Percentiles rank a stretch among this genome's conserved stretches.
These are phyloP conservation scores for Alternaria ethzedia DNA, from an alignment of 2,329 filamentous ascomycete genomes.

Conservation along the genomic window DNA sequence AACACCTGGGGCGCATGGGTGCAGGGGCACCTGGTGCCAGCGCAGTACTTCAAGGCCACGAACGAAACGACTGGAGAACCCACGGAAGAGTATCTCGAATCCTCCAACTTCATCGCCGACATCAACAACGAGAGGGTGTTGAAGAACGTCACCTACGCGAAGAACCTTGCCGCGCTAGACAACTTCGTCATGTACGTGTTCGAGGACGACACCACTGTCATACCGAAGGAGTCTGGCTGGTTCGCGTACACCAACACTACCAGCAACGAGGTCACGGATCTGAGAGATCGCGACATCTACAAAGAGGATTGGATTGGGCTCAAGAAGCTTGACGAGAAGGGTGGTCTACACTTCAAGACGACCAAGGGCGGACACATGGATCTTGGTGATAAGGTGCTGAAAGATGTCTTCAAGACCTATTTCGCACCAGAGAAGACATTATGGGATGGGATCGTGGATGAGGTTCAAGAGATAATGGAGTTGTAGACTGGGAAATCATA, in stretches of 20 bases:
- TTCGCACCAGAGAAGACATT: conserved; percentile 58
- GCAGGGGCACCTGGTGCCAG: conserved; percentile 82
- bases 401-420: conserved; percentile 69
- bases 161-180: conserved; percentile 71
- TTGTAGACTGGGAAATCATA: conserved; percentile 19
- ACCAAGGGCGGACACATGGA: conserved; percentile 84
- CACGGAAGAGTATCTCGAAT: conserved; percentile 71
- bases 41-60: conserved; percentile 88
- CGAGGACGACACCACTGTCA: conserved; percentile 80
- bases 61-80: conserved; percentile 62
- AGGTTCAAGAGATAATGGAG: conserved; percentile 34
- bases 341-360: conserved; percentile 75
- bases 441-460: conserved; percentile 11
- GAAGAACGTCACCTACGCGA: conserved; percentile 78
- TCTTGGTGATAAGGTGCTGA: conserved; percentile 70
- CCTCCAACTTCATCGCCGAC: conserved; percentile 89
- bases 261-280: conserved; percentile 64
- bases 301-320: conserved; percentile 93
- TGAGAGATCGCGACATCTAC: conserved; percentile 77
- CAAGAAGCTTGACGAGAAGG: conserved; percentile 77
- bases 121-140: conserved; percentile 87
- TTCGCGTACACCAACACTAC: conserved; percentile 80
- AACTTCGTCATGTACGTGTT: conserved; percentile 92
- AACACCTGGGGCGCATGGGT: conserved; percentile 83
- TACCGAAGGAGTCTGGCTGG: conserved; percentile 90